Evolutionary conservation across 1,284 basidiomycete species (phyloP).

Genomic region (Phellinidium pouzarii): DNA sequence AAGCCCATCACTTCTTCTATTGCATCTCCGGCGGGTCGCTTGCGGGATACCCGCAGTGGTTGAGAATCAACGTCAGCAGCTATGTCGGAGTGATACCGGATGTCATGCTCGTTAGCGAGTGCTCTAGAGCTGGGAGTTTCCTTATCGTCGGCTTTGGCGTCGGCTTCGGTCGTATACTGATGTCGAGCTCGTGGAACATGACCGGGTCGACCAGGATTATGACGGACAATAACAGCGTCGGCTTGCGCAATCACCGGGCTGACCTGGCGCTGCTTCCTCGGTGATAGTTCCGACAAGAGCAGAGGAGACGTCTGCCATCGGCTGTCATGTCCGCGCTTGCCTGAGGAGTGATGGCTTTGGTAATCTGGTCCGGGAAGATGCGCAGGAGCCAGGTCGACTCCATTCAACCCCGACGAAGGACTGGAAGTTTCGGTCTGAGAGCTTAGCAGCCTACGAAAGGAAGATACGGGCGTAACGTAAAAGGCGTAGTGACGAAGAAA

Average conservation of each 20-base stretch:
- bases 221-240: neutral
- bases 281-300: conserved; percentile 6
- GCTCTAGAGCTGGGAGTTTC: neutral
- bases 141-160: neutral
- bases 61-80: neutral
- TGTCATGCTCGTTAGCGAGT: neutral
- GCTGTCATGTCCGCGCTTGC: neutral
- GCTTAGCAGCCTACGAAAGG: conserved; percentile 12
- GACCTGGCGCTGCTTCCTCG: conserved; percentile 4
- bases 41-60: neutral
- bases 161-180: neutral
- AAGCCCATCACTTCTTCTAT: neutral
- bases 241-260: neutral
- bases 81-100: neutral
- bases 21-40: neutral
- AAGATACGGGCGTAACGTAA: neutral
- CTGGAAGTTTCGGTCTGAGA: conserved; percentile 3
- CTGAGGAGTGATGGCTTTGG: neutral
- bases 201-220: neutral
- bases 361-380: neutral
- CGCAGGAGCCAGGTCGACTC: neutral
- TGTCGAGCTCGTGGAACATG: neutral
- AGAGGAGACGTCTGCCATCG: neutral
- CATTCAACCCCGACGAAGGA: neutral
- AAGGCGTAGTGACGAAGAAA: neutral